Percentiles rank a stretch among this genome's conserved stretches.
phyloP scores from a whole-genome alignment of 257 asterid genomes.

The Solanum pinnatisectum region DNA sequence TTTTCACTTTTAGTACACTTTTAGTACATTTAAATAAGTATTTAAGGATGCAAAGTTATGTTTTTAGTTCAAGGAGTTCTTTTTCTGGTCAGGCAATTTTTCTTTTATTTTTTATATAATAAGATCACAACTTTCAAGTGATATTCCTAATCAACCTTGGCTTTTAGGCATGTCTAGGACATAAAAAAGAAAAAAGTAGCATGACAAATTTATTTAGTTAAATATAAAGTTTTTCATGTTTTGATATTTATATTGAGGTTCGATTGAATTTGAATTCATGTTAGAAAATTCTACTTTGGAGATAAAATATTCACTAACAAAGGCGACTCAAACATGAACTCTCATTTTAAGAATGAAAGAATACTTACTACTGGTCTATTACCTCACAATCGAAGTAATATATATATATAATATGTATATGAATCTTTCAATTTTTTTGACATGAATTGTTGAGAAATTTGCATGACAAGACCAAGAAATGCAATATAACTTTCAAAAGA shows the following conservation, averaged over 20 bases:
- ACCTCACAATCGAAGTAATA: neutral
- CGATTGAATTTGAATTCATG: neutral
- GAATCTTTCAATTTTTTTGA: too few species aligned
- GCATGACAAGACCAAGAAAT: neutral
- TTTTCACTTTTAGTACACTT: neutral
- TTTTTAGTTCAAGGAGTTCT: neutral
- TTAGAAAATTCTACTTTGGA: fast-evolving
- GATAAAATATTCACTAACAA: neutral
- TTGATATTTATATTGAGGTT: neutral
- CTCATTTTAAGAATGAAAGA: neutral
- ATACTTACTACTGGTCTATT: neutral
- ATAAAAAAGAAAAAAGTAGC: neutral
- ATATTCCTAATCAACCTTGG: neutral
- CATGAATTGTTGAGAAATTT: neutral
- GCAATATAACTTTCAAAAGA: neutral
- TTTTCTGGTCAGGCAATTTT: neutral
- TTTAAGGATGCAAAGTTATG: neutral
- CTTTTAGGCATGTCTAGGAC: neutral
- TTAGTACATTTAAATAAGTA: neutral
- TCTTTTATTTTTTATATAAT: neutral
- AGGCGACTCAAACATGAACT: fast-evolving
- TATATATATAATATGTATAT: too few species aligned
- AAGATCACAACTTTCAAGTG: neutral
- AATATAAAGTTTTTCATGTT: neutral
- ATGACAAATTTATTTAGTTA: neutral